Evolutionary conservation across 1,284 basidiomycete genomes (phyloP), one percentile per base, ranked within the genome.

Genomic region (Pseudozyma pruni): DNA sequence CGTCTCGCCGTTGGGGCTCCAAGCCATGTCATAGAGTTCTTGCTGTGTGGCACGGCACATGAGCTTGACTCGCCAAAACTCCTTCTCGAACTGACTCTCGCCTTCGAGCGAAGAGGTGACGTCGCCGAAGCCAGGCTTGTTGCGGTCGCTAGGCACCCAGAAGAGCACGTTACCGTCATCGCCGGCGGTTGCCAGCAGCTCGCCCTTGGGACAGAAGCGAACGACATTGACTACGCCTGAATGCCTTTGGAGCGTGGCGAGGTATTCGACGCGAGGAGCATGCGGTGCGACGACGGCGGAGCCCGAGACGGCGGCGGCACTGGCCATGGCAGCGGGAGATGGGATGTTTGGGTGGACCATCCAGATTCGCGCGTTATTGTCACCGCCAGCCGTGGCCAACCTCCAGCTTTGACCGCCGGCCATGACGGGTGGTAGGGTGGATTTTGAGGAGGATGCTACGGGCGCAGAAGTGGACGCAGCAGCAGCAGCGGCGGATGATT

Each of bases 141-240:
- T 89, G 33, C 87, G 89, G 33, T 89, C 88, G 7, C 91, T 90
- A 9, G 89, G 91, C 0, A 91, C 89, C 95, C 95, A 98, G 19
- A 98, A 89, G 48, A 98, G 91, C 62, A 98, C 90, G 88, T 94
- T 94, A 10, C 95, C 95, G 84, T 98, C 95, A 87, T 75, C 80
- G 90, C 95, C 80, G 1, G 79, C 78, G 6, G 78, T 80, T 8
- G 78, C 79, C 2, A 81, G 60, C 17, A 77, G 38, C 20, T 81
- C 80, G 20, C 78, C 79, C 20, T 58, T 55, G 8, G 95, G 95
- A 76, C 92, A 94, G 85, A 93, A 98, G 42, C 95, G 87, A 22
- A 96, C 95, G 14, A 96, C 95, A 74, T 98, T 98, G 64, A 99
- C 95, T 6, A 94, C 89, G 20, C 92, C 93, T 11, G 92, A 93